Evolutionary conservation across 495 filamentous ascomycete species (phyloP).

Genomic region (Haplographium delicatum): DNA sequence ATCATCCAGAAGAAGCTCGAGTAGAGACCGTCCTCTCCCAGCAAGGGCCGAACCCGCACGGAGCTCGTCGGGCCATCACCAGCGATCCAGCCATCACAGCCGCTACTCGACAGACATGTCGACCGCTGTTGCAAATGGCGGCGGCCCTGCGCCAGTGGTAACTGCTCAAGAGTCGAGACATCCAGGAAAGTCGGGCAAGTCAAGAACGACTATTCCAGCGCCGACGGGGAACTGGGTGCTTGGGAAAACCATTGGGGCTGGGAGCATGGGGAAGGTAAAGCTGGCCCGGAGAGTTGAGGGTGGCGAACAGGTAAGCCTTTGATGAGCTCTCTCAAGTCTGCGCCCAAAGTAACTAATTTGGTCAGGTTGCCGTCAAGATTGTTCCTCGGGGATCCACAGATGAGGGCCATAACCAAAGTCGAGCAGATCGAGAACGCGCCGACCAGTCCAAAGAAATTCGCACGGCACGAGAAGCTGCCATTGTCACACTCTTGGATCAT

Average conservation of each 20-base stretch:
- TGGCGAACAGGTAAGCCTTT: slow-evolving; percentile 63
- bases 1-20: slow-evolving; percentile 33
- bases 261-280: slow-evolving; percentile 97
- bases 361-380: slow-evolving; percentile 92
- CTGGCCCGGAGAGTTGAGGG: slow-evolving; percentile 76
- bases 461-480: slow-evolving; percentile 93
- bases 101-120: slow-evolving; percentile 22
- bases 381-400: slow-evolving; percentile 85
- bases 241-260: slow-evolving; percentile 95
- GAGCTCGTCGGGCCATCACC: slow-evolving; percentile 9
- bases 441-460: slow-evolving; percentile 96
- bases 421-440: slow-evolving; percentile 76
- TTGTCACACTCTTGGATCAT: slow-evolving; percentile 90
- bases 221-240: slow-evolving; percentile 84
- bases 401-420: slow-evolving; percentile 63
- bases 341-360: neutral
- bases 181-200: slow-evolving; percentile 48
- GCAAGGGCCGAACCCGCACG: slow-evolving; percentile 16
- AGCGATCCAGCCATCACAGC: slow-evolving; percentile 9
- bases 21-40: slow-evolving; percentile 34
- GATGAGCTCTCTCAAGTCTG: neutral
- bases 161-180: slow-evolving; percentile 39
- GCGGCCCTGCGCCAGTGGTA: slow-evolving; percentile 38
- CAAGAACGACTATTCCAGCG: slow-evolving; percentile 78
- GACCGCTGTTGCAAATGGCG: slow-evolving; percentile 36